phyloP scores from a whole-genome alignment of 768 basidiomycete genomes.

The Leucosporidium creatinivorum region DNA sequence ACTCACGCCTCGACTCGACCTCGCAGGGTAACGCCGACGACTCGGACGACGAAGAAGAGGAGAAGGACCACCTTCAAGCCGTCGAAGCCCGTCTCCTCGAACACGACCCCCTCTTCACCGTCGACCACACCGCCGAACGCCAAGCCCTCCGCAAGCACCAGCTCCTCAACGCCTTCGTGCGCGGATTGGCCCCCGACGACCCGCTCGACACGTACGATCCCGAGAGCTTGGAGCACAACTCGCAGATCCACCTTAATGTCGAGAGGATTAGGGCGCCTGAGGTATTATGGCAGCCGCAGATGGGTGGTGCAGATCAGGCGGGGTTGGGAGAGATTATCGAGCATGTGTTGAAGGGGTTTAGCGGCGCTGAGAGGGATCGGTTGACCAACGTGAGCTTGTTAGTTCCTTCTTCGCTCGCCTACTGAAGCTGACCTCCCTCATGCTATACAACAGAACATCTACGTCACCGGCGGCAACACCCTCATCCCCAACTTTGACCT shows the following conservation, averaged over 20 bases:
- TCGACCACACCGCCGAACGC: slow-evolving; percentile 72
- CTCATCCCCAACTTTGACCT: slow-evolving; percentile 61
- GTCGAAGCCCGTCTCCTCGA: slow-evolving; percentile 75
- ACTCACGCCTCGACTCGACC: not conserved
- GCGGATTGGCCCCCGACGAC: slow-evolving; percentile 39
- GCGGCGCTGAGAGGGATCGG: slow-evolving; percentile 57
- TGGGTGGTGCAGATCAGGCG: slow-evolving; percentile 90
- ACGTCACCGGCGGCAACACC: slow-evolving; percentile 76
- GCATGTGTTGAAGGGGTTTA: slow-evolving; percentile 67
- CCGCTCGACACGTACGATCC: slow-evolving; percentile 56
- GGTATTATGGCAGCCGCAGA: slow-evolving; percentile 83
- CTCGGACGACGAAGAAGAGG: slow-evolving; percentile 84
- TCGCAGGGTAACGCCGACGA: slow-evolving; percentile 47
- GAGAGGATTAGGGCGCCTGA: slow-evolving; percentile 89
- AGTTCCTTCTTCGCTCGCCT: not conserved
- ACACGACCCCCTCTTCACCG: slow-evolving; percentile 76
- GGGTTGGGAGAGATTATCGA: slow-evolving; percentile 89
- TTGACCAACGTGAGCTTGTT: slow-evolving; percentile 60
- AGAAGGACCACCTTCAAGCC: slow-evolving; percentile 59
- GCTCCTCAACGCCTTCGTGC: slow-evolving; percentile 70
- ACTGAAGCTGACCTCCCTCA: not conserved
- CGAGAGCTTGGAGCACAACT: slow-evolving; percentile 44
- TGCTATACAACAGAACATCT: slow-evolving; percentile 59
- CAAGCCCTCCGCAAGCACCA: slow-evolving; percentile 70
- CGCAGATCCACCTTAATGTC: slow-evolving; percentile 78